Percentiles rank a stretch among this genome's conserved stretches.
phyloP scores from a whole-genome alignment of 2,329 filamentous ascomycete species.

The Phaeophleospora eucalypticola region DNA sequence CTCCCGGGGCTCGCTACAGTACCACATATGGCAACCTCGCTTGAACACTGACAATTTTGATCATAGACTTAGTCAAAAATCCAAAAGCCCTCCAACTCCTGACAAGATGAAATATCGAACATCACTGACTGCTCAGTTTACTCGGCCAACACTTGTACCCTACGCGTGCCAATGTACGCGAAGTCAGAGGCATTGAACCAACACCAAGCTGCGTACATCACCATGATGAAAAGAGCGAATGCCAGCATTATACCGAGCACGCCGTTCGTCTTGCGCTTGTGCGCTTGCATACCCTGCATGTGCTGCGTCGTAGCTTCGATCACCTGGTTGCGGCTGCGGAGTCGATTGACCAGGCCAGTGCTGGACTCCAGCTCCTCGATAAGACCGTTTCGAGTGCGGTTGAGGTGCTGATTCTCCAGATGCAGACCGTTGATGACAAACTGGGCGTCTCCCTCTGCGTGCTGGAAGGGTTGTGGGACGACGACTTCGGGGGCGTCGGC shows the following conservation, averaged over 20 bases:
- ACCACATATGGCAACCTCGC: too few species aligned
- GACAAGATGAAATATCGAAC: too few species aligned
- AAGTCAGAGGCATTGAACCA: conserved; percentile 2
- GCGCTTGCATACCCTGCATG: neutral
- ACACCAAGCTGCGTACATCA: conserved; percentile 1
- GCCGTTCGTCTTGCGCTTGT: neutral
- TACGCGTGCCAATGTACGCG: conserved; percentile 3
- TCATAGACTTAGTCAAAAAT: too few species aligned
- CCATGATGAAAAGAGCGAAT: neutral
- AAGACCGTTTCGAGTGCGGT: neutral
- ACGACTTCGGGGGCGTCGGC: neutral
- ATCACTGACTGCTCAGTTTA: too few species aligned
- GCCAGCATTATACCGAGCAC: neutral
- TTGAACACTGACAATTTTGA: too few species aligned
- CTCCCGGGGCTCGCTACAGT: too few species aligned
- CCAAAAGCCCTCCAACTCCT: too few species aligned
- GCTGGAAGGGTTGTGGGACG: neutral
- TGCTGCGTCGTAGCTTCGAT: neutral
- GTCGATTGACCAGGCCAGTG: neutral
- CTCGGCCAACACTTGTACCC: conserved; percentile 2
- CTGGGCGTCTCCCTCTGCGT: neutral
- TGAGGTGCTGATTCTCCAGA: neutral
- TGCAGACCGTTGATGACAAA: neutral
- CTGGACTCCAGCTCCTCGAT: neutral
- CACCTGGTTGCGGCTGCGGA: neutral